A percentile compares a stretch with the other conserved stretches of the same genome.
Evolutionary conservation across 768 basidiomycete genomes (phyloP).

Genomic region (Podaxis sp.): DNA sequence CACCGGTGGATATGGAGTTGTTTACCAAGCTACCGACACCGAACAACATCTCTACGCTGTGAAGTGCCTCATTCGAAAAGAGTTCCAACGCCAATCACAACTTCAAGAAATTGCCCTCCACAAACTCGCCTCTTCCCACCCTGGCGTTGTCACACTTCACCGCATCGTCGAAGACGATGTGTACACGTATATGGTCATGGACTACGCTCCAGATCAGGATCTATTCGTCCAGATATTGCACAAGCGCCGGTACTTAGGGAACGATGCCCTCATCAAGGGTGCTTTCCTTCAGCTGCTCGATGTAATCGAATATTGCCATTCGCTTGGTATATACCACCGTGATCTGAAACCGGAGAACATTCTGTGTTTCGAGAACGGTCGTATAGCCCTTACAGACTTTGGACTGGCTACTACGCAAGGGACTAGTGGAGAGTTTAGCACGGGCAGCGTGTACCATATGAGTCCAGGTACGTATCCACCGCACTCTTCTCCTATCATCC

Average conservation of each 20-base stretch:
- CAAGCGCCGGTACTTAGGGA: conserved; percentile 76
- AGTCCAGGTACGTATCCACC: conserved; percentile 68
- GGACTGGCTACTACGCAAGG: conserved; percentile 90
- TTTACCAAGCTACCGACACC: conserved; percentile 82
- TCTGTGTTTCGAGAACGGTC: conserved; percentile 79
- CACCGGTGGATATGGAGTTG: conserved; percentile 92
- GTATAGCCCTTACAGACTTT: conserved; percentile 91
- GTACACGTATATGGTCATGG: conserved; percentile 90
- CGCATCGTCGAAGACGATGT: conserved; percentile 82
- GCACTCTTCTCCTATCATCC: background rate
- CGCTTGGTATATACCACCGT: conserved; percentile 90
- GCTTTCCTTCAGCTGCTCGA: conserved; percentile 94
- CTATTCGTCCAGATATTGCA: conserved; percentile 89
- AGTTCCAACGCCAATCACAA: conserved; percentile 68
- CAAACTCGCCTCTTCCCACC: conserved; percentile 70
- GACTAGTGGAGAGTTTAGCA: conserved; percentile 84
- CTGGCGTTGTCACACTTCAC: conserved; percentile 85
- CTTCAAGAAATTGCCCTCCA: conserved; percentile 87
- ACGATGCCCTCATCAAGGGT: conserved; percentile 80
- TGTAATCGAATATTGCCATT: conserved; percentile 91
- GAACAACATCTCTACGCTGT: conserved; percentile 75
- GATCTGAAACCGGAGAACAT: conserved; percentile 98
- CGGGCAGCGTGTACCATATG: conserved; percentile 99
- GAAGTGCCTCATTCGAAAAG: conserved; percentile 77
- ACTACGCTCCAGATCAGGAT: conserved; percentile 89